Conservation (phyloP, 2,329 filamentous ascomycete genomes). For the Beauveria rudraprayagi region DNA sequence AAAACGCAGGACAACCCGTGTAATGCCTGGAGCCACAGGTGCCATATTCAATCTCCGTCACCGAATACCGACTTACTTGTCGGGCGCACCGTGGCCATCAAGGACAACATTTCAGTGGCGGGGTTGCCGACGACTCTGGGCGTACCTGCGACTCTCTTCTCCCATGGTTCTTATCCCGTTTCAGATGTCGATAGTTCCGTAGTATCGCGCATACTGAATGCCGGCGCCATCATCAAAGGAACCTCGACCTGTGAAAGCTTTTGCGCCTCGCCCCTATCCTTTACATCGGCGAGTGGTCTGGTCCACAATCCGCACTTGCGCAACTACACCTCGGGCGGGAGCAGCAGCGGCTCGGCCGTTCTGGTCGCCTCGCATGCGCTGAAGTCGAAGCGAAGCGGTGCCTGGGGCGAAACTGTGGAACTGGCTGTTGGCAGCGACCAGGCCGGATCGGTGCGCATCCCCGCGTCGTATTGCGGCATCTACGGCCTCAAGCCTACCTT, state of each 20-base stretch:
- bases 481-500: constrained; percentile 32
- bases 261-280: constrained; percentile 22
- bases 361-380: neutral
- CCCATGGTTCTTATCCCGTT: neutral
- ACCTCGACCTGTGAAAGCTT: constrained; percentile 23
- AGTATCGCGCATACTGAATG: constrained; percentile 19
- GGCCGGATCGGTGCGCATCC: constrained; percentile 25
- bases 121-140: constrained; percentile 21
- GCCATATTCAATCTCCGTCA: neutral
- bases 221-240: constrained; percentile 20
- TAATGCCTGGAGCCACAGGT: neutral
- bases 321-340: neutral
- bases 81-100: constrained; percentile 18
- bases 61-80: constrained; percentile 8
- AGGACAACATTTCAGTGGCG: constrained; percentile 24
- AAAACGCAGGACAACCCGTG: neutral
- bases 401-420: constrained; percentile 16
- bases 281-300: constrained; percentile 21
- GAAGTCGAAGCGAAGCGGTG: neutral
- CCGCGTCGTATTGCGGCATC: constrained; percentile 23
- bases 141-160: neutral
- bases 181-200: constrained; percentile 15
- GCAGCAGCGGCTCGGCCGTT: neutral
- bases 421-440: constrained; percentile 25
- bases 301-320: constrained; percentile 15